Evolutionary conservation across 208 protist species (phyloP).

Genomic region (Polymyxa betae): DNA sequence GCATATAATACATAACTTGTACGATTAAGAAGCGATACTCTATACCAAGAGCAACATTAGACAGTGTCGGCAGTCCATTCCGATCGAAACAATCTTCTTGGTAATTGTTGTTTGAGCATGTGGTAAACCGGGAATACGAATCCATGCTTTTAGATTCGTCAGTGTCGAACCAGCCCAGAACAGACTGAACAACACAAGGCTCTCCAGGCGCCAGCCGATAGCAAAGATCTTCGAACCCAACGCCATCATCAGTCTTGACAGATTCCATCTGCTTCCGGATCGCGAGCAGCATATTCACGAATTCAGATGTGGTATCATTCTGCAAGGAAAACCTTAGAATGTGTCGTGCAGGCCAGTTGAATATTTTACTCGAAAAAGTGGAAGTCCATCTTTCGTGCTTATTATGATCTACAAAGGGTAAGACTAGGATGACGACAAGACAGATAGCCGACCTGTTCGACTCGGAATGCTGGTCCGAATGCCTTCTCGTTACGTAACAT

Average conservation of each 20-base stretch:
- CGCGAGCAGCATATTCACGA: not conserved
- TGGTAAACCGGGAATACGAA: not conserved
- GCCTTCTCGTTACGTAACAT: not conserved
- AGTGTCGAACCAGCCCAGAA: not conserved
- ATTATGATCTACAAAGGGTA: not conserved
- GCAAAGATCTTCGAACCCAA: not conserved
- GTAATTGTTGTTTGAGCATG: not conserved
- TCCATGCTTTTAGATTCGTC: not conserved
- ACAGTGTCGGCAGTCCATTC: not conserved
- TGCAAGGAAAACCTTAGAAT: not conserved
- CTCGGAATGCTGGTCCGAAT: not conserved
- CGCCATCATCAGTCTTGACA: not conserved
- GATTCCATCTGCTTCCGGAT: not conserved
- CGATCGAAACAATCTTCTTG: not conserved
- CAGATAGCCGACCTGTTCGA: not conserved
- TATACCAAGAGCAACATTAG: not conserved
- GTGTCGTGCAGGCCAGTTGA: not conserved
- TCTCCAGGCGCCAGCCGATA: not conserved
- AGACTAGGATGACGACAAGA: not conserved
- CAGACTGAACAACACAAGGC: conserved; percentile 25
- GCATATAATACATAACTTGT: not conserved
- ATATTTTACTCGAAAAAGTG: not conserved
- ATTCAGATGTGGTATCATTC: not conserved
- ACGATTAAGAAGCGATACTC: not conserved
- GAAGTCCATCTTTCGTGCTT: not conserved